phyloP scores from a whole-genome alignment of 2,329 filamentous ascomycete species.

The Colletotrichum horii region DNA sequence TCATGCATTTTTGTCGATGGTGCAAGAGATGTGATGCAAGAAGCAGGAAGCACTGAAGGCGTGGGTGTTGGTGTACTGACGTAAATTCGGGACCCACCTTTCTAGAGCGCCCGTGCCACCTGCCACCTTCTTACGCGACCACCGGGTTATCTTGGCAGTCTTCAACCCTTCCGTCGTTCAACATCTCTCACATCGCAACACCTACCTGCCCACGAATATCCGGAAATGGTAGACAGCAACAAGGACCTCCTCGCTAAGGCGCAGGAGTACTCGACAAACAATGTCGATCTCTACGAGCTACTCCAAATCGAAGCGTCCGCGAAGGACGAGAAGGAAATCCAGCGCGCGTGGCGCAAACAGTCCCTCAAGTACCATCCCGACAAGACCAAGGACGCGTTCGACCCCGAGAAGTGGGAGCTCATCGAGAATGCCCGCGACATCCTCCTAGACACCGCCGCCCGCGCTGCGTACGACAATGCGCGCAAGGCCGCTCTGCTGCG shows the following conservation, averaged over 20 bases:
- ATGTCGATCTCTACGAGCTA: conserved; percentile 79
- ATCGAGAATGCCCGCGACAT: conserved; percentile 88
- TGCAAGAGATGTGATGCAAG: background rate
- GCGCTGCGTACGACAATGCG: conserved; percentile 79
- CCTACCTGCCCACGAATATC: background rate
- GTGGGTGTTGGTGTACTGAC: background rate
- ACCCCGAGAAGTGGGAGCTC: conserved; percentile 82
- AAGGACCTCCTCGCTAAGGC: conserved; percentile 58
- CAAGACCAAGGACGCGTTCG: conserved; percentile 78
- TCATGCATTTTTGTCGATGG: background rate
- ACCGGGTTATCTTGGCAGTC: background rate
- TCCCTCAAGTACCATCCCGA: conserved; percentile 94
- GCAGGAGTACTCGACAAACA: conserved; percentile 64
- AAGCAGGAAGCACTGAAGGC: background rate
- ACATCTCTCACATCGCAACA: background rate
- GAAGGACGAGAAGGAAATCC: conserved; percentile 74
- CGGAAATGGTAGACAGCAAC: conserved; percentile 30
- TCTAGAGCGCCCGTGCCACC: background rate
- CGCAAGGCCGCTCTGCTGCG: conserved; percentile 74
- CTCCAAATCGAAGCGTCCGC: conserved; percentile 67
- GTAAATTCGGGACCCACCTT: background rate
- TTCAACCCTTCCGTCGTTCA: background rate
- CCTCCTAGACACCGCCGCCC: conserved; percentile 72
- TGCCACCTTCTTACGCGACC: background rate
- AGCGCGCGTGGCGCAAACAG: conserved; percentile 82